Conservation (phyloP, 306 rosid genomes). For the Prunus mume region DNA sequence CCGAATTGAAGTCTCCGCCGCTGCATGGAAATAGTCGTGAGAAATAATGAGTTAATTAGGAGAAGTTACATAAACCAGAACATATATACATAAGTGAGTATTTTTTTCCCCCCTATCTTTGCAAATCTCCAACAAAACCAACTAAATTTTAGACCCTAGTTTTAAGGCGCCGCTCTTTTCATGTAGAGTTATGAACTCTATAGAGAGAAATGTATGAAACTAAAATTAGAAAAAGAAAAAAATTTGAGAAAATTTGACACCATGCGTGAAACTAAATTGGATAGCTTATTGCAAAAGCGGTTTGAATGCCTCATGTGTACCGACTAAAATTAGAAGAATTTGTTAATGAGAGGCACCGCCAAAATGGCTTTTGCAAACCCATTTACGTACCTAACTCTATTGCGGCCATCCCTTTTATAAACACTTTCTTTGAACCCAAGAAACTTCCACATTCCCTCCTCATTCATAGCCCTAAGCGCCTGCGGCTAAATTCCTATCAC, state of each 20-base stretch:
- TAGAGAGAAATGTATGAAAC: background rate
- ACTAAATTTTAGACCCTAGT: background rate
- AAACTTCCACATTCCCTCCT: background rate
- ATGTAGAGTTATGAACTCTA: background rate
- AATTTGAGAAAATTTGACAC: background rate
- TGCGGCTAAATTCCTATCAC: background rate
- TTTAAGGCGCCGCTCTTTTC: background rate
- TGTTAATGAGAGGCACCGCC: background rate
- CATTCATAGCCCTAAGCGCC: background rate
- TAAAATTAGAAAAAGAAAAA: background rate
- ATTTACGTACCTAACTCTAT: background rate
- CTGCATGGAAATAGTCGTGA: no score
- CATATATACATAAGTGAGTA: no score
- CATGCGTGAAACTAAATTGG: background rate
- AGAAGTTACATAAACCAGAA: no score
- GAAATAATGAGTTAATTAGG: no score
- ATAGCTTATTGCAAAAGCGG: background rate
- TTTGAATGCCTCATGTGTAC: background rate
- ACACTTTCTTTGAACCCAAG: slow-evolving; percentile 2
- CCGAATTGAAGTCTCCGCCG: no score
- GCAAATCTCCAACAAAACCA: background rate
- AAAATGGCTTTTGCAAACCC: background rate
- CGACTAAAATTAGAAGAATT: background rate
- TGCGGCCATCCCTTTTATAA: background rate
- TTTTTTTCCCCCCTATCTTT: background rate